phyloP scores from a whole-genome alignment of 164 flowering plant species.

The Magnolia changhungtana region DNA sequence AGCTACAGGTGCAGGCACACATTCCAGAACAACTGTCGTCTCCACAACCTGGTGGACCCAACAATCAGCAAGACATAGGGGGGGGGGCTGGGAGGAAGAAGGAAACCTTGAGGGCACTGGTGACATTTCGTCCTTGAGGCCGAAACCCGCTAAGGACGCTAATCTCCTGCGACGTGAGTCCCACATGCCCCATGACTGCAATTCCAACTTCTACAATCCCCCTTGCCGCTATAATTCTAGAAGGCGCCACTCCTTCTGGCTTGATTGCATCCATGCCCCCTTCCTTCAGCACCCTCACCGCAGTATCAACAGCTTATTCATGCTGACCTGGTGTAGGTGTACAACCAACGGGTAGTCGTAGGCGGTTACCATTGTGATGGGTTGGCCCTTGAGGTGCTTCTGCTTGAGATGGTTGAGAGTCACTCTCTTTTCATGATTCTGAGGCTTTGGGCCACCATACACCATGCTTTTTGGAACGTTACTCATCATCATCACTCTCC shows the following conservation, averaged over 20 bases:
- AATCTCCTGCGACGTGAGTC: conserved; percentile 93
- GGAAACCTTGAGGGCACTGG: conserved; percentile 85
- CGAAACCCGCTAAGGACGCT: conserved; percentile 96
- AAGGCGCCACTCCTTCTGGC: conserved; percentile 85
- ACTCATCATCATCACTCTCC: conserved; percentile 39
- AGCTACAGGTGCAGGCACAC: no score
- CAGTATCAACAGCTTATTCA: conserved; percentile 87
- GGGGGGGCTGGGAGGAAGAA: neutral
- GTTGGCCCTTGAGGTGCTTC: conserved; percentile 57
- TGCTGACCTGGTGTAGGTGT: conserved; percentile 72
- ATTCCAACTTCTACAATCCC: conserved; percentile 91
- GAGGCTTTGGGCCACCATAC: conserved; percentile 83
- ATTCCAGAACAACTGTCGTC: no score
- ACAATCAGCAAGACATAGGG: neutral
- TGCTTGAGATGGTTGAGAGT: conserved; percentile 59
- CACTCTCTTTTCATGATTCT: conserved; percentile 53
- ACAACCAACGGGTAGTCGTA: conserved; percentile 96
- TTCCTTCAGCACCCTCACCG: conserved; percentile 82
- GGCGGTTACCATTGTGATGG: conserved; percentile 85
- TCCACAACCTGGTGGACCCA: conserved; percentile 55
- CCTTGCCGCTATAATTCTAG: conserved; percentile 80
- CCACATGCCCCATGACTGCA: conserved; percentile 98
- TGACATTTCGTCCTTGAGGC: conserved; percentile 86
- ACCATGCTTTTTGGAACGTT: conserved; percentile 81
- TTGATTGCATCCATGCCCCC: conserved; percentile 98